Evolutionary conservation across 2,329 filamentous ascomycete genomes (phyloP), one percentile per base, ranked within the genome.

Genomic region (Fusarium bulbicola): DNA sequence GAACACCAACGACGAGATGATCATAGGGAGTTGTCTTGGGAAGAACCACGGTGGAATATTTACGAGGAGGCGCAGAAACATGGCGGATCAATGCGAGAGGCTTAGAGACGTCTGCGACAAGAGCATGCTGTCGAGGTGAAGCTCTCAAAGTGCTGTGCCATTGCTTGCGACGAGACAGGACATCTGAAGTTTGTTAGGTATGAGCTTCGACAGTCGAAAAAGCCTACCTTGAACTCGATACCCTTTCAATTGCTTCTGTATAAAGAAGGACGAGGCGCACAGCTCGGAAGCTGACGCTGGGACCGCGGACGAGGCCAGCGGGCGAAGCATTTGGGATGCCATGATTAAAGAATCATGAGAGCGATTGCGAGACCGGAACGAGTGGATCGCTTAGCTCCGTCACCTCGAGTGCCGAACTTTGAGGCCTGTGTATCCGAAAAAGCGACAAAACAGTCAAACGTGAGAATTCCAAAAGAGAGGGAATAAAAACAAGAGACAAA

Each of bases 1-100:
- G 94, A 8, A 96, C 89, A 65, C 94, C 94, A 53, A 97, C 90
- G 8, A 90, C 92, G 63, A 97, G 87, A 49, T 91, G 85, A 26
- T 88, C 84, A 81, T 95, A 97, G 1, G 94, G 93, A 6, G 82
- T 87, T 30, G 86, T 86, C 6, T 83, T 81, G 20, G 86, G 78
- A 9, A 81, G 79, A 36, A 77, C 77, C 46, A 75, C 75, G 10
- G 85, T 84, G 24, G 85, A 85, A 74, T 84, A 85, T 16, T 79
- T 69, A 26, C 79, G 61, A 58, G 77, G 59, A 21, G 68, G 62
- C 15, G 82, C 80, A 46, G 74, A 30, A 34, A 81, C 81, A 80
- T 83, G 80, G 34, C 82, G 84, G 60, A 84, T 80, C 40, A 84
- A 77, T 54, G 83, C 80, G 21, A 85, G 76, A 37, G 82, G 73